Conservation (phyloP, 2,329 filamentous ascomycete species). For the Penicillium sclerotigenum region DNA sequence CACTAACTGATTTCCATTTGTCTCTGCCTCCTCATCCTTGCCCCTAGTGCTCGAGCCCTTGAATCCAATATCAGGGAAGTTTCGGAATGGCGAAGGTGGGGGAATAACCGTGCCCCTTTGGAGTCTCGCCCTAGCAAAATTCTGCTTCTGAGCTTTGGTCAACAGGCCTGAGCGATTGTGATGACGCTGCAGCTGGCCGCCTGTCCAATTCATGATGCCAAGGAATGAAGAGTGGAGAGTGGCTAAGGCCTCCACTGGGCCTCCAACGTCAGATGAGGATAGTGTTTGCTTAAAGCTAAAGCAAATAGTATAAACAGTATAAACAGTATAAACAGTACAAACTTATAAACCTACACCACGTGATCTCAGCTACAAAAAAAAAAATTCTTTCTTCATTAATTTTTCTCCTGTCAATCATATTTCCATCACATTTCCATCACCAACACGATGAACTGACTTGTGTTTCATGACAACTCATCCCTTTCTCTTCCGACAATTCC, state of each 20-base stretch:
- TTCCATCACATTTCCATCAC: not conserved
- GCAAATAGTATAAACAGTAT: too few relatives aligned
- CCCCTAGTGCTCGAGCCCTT: not conserved
- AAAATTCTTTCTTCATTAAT: conserved; percentile 6
- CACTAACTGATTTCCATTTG: conserved; percentile 1
- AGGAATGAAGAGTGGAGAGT: not conserved
- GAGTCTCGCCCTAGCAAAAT: conserved; percentile 33
- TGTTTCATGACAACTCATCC: conserved; percentile 7
- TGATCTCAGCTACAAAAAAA: conserved; percentile 3
- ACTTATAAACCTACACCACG: not conserved
- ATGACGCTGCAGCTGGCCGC: conserved; percentile 42
- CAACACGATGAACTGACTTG: not conserved
- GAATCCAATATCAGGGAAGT: conserved; percentile 4
- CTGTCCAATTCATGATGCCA: conserved; percentile 45
- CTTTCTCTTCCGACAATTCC: conserved; percentile 2
- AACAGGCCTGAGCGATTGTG: conserved; percentile 30
- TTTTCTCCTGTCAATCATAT: conserved; percentile 8
- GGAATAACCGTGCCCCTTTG: conserved; percentile 14
- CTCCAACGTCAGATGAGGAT: not conserved
- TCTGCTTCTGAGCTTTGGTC: conserved; percentile 31
- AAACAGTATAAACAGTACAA: conserved; percentile 12
- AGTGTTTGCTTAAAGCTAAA: not conserved
- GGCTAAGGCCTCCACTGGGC: not conserved
- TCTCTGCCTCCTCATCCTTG: not conserved
- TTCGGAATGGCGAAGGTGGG: conserved; percentile 14